phyloP scores from a whole-genome alignment of 2,329 filamentous ascomycete species.

The Aspergillus oerlinghausenensis region DNA sequence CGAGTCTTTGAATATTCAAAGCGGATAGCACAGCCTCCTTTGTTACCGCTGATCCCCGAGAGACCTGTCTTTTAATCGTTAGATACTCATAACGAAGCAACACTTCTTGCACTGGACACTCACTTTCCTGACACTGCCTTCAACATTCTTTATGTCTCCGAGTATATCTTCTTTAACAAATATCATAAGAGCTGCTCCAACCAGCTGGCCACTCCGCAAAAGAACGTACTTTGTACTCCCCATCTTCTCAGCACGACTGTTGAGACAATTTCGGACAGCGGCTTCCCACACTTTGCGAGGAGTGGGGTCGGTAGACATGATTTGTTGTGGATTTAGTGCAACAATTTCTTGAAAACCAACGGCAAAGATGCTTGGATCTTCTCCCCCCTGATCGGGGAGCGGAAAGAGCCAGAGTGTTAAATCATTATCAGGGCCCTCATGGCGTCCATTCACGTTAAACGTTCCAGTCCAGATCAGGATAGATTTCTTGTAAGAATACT shows the following conservation, averaged over 20 bases:
- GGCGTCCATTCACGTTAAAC: conserved; percentile 91
- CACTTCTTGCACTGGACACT: conserved; percentile 2
- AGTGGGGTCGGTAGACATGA: conserved; percentile 95
- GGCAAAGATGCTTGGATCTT: conserved; percentile 77
- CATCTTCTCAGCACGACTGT: conserved; percentile 60
- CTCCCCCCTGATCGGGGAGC: conserved; percentile 50
- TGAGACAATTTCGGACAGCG: conserved; percentile 72
- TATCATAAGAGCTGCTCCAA: conserved; percentile 86
- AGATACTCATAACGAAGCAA: conserved; percentile 13
- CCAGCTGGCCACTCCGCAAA: conserved; percentile 85
- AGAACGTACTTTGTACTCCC: conserved; percentile 79
- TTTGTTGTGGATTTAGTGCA: conserved; percentile 94
- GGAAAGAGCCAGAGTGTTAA: conserved; percentile 78
- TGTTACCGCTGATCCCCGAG: conserved; percentile 96
- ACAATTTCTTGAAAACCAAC: conserved; percentile 98
- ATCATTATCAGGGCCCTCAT: conserved; percentile 70
- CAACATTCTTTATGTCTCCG: conserved; percentile 86
- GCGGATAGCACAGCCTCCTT: conserved; percentile 92
- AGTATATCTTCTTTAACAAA: conserved; percentile 79
- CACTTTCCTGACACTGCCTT: conserved; percentile 87
- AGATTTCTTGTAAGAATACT: conserved; percentile 69
- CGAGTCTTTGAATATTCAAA: conserved; percentile 92
- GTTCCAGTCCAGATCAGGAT: conserved; percentile 84
- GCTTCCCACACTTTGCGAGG: conserved; percentile 82
- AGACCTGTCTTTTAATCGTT: conserved; percentile 61